Conservation (phyloP, 2,329 filamentous ascomycete species). For the Fusarium papillatum region DNA sequence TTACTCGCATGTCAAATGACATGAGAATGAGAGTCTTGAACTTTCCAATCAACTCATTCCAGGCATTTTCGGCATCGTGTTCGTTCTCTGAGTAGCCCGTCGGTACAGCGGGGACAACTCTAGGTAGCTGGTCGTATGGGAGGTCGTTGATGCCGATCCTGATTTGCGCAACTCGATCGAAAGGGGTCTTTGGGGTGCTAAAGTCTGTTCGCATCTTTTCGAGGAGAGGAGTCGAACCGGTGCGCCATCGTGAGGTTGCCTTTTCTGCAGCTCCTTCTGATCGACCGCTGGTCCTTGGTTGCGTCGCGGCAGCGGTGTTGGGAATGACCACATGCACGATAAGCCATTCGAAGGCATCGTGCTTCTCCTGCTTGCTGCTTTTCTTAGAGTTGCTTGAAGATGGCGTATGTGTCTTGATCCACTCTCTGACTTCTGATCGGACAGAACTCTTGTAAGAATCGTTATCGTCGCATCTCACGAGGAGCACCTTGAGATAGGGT, state of each 20-base stretch:
- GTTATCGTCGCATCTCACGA: conserved; percentile 95
- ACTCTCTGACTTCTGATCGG: conserved; percentile 86
- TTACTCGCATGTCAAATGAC: conserved; percentile 91
- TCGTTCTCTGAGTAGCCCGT: conserved; percentile 78
- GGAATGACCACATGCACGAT: conserved; percentile 94
- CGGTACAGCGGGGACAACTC: conserved; percentile 73
- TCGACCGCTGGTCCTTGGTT: conserved; percentile 75
- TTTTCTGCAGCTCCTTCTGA: conserved; percentile 74
- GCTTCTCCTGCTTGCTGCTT: conserved; percentile 83
- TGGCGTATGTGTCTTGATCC: conserved; percentile 85
- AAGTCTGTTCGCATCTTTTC: conserved; percentile 95
- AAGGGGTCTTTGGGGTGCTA: conserved; percentile 74
- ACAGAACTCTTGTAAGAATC: conserved; percentile 90
- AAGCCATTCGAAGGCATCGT: conserved; percentile 97
- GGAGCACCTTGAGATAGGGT: conserved; percentile 91
- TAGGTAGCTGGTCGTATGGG: conserved; percentile 73
- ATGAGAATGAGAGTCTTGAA: conserved; percentile 89
- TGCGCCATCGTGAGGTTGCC: conserved; percentile 81
- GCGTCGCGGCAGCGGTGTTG: conserved; percentile 84
- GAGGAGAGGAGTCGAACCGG: conserved; percentile 84
- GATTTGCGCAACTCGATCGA: conserved; percentile 88
- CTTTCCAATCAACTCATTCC: conserved; percentile 87
- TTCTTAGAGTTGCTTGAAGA: conserved; percentile 67
- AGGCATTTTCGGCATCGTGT: conserved; percentile 84
- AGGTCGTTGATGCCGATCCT: conserved; percentile 80